Evolutionary conservation across 2,329 filamentous ascomycete species (phyloP), one percentile per base, ranked within the genome.

Genomic region (Bretziella fagacearum): DNA sequence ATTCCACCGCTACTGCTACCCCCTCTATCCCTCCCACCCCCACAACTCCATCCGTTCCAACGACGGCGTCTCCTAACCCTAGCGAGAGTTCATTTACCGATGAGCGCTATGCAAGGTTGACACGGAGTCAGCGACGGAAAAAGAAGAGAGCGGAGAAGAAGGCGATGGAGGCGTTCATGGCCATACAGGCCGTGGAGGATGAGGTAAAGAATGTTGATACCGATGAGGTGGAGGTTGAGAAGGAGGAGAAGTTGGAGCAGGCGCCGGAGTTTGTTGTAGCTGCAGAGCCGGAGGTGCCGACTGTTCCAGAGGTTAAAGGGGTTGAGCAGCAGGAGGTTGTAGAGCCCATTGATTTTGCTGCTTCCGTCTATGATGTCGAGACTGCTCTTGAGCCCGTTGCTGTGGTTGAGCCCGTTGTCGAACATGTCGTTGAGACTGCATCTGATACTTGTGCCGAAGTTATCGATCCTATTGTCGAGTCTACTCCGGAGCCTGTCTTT

Each of bases 291-390:
- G 27, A 3, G 10, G 10, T 30, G 27, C 10, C n/a, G 39, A 13
- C 3, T 3, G 2, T 11, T 30, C 25, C 25, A 8, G 26, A 17
- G 1, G n/a, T n/a, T n/a, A n/a, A n/a, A n/a, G n/a, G n/a, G n/a
- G n/a, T n/a, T n/a, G n/a, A n/a, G n/a, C n/a, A n/a, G n/a, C n/a
- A 29, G 15, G 41, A 44, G 15, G 41, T 22, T 44, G 11, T 39
- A 15, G 29, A 29, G 15, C 15, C 32, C 33, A 23, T 10, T 30
- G 30, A 26, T 23, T 13, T 44, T 35, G 27, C 35, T 23, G 17
- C 7, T 6, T 7, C 13, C 7, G 25, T 20, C 5, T 7, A 15
- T 18, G 23, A 29, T 2, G 23, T 27, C 23, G 39, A 44, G 15
- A 10, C 7, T 35, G 27, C 26, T 23, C 8, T 8, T 35, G 43